Evolutionary conservation across 2,329 filamentous ascomycete genomes (phyloP).

Genomic region (Ophiognomonia clavigignenti-juglandacearum): DNA sequence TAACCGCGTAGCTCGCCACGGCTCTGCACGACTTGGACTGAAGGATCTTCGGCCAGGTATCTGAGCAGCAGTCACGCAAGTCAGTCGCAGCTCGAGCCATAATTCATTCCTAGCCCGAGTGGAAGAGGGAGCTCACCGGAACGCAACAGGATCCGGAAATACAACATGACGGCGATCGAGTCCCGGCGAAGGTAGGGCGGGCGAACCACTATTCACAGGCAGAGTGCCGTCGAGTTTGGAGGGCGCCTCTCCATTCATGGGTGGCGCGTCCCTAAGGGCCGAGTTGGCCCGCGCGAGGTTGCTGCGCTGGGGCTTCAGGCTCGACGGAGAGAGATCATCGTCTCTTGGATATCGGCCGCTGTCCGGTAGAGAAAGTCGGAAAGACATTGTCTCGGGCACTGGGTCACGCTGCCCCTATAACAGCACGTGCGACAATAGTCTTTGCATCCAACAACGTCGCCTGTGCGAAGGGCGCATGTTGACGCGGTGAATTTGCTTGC

Average conservation of each 20-base stretch:
- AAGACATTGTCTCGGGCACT: conserved; percentile 29
- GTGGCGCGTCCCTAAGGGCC: conserved; percentile 14
- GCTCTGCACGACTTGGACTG: conserved; percentile 69
- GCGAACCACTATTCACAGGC: conserved; percentile 17
- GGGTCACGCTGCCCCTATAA: conserved; percentile 3
- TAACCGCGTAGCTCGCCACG: conserved; percentile 71
- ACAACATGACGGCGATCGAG: conserved; percentile 41
- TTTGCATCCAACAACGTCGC: conserved; percentile 9
- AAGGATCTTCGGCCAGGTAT: conserved; percentile 81
- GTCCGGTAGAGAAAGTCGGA: conserved; percentile 30
- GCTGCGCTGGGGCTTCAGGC: conserved; percentile 25
- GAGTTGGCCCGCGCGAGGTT: conserved; percentile 20
- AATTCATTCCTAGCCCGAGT: too few relatives aligned
- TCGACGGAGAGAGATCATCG: conserved; percentile 32
- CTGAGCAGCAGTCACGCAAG: conserved; percentile 30
- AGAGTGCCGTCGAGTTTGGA: conserved; percentile 20
- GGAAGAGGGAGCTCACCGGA: conserved; percentile 37
- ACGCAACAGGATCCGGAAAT: conserved; percentile 55
- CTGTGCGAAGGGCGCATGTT: conserved; percentile 12
- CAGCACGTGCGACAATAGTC: conserved; percentile 6
- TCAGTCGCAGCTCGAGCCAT: conserved; percentile 4
- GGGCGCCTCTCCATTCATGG: conserved; percentile 9
- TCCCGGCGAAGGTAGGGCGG: conserved; percentile 23
- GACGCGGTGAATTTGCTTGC: neutral
- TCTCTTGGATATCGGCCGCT: conserved; percentile 28